Evolutionary conservation across 495 filamentous ascomycete genomes (phyloP), one percentile per base, ranked within the genome.

Genomic region (Penicillium herquei): DNA sequence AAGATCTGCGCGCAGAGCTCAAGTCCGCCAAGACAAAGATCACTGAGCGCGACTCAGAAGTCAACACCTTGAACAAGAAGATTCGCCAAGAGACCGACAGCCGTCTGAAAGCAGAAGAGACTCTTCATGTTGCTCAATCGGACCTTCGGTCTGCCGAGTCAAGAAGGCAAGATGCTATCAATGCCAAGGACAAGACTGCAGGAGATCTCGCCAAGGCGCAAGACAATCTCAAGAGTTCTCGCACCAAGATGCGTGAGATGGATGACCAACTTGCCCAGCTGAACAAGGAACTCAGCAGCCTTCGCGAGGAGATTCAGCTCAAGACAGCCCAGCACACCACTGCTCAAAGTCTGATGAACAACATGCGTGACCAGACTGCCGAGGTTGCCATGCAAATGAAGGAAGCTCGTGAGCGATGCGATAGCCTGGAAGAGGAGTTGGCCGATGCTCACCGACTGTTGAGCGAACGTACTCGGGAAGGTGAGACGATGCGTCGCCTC

Each of bases 361-460:
- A 89, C 62, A 92, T 96, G 91, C 89, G 91, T 51, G 91, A 96
- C 63, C 91, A 98, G 70, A 87, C 86, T 2, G 77, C 86, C 3
- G 94, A 98, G 70, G 77, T 98, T 61, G 84, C 85, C n/a, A 87
- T 89, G 72, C 95, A 96, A 71, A 87, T 96, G 80, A 93, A 92
- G 73, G 94, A 98, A 68, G 87, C 88, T 3, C 84, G 87, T 48
- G 84, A 85, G 37, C 87, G 91, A 56, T 86, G 83, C 51, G 92
- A 96, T 61, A 89, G 85, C 52, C 72, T 96, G n/a, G 93, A 97
- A 60, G 94, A 98, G 73, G 94, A 98, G 66, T 78, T 97, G 7
- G 84, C 84, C 14, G 95, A 98, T 64, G 85, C 90, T 12, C 92
- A 96, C 55, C 82, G 91, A 44, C 81, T 97, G 48, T 81, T 98